These are phyloP conservation scores for Cenchrus fungigraminus DNA, from an alignment of 176 grass and related monocot genomes.

Conservation along the genomic window DNA sequence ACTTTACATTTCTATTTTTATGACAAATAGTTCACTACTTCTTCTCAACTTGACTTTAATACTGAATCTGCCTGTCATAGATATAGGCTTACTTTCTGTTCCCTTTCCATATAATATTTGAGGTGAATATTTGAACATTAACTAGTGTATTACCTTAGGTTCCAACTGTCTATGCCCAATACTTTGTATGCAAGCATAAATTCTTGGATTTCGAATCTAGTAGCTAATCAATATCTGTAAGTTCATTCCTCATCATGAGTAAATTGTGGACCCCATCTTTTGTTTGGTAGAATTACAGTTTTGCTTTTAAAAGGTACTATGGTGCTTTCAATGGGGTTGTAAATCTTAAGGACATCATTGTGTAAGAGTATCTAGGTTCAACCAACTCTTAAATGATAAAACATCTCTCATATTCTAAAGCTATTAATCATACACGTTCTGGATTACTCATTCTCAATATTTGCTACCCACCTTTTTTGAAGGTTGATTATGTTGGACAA, in stretches of 20 bases:
- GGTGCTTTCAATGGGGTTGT: background rate
- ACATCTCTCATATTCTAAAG: background rate
- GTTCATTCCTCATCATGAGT: conserved; percentile 12
- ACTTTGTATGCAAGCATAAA: conserved; percentile 11
- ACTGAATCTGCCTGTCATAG: conserved; percentile 24
- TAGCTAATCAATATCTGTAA: conserved; percentile 15
- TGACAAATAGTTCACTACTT: conserved; percentile 11
- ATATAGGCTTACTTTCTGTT: conserved; percentile 11
- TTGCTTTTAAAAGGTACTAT: background rate
- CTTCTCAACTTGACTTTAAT: conserved; percentile 13
- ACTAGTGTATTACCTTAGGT: conserved; percentile 21
- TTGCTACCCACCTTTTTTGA: background rate
- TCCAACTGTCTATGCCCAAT: background rate
- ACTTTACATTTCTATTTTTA: conserved; percentile 33
- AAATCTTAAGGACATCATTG: background rate
- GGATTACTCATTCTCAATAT: background rate
- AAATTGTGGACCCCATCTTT: background rate
- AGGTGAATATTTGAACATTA: conserved; percentile 11
- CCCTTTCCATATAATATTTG: background rate
- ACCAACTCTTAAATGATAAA: background rate
- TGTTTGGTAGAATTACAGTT: background rate
- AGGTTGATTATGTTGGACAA: background rate
- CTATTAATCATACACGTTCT: background rate
- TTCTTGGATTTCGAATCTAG: conserved; percentile 8
- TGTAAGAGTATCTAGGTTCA: background rate